phyloP scores from a whole-genome alignment of 108 stramenopile species.

The Conticribra guillardii region DNA sequence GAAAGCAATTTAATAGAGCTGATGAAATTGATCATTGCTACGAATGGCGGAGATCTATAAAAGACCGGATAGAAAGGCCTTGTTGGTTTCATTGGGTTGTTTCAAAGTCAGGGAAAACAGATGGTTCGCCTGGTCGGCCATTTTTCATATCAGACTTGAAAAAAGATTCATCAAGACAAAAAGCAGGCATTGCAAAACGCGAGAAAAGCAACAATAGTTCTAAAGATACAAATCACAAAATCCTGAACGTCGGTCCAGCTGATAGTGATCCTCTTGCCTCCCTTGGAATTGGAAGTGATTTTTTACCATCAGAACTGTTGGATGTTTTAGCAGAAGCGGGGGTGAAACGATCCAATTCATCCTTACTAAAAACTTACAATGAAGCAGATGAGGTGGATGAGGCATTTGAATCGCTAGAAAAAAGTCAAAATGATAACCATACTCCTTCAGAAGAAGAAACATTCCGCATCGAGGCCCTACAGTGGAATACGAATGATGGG shows the following conservation, averaged over 20 bases:
- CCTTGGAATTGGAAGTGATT: conserved; percentile 2
- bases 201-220: too few species aligned
- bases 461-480: conserved; percentile 6
- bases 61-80: conserved; percentile 4
- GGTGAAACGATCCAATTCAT: conserved; percentile 37
- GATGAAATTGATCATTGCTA: conserved; percentile 12
- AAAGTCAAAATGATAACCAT: neutral
- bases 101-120: conserved; percentile 12
- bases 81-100: conserved; percentile 28
- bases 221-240: too few species aligned
- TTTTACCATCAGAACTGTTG: conserved; percentile 30
- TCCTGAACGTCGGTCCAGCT: too few species aligned
- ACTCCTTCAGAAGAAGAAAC: neutral
- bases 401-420: conserved; percentile 11
- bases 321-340: conserved; percentile 35
- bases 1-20: neutral
- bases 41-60: conserved; percentile 8
- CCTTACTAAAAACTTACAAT: conserved; percentile 35
- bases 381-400: conserved; percentile 31
- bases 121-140: neutral
- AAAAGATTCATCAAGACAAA: too few species aligned
- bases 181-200: too few species aligned
- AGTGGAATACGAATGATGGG: conserved; percentile 13
- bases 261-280: too few species aligned
- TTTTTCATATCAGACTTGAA: too few species aligned